phyloP scores from a whole-genome alignment of 257 asterid genomes.

The Ligustrum vulgare region DNA sequence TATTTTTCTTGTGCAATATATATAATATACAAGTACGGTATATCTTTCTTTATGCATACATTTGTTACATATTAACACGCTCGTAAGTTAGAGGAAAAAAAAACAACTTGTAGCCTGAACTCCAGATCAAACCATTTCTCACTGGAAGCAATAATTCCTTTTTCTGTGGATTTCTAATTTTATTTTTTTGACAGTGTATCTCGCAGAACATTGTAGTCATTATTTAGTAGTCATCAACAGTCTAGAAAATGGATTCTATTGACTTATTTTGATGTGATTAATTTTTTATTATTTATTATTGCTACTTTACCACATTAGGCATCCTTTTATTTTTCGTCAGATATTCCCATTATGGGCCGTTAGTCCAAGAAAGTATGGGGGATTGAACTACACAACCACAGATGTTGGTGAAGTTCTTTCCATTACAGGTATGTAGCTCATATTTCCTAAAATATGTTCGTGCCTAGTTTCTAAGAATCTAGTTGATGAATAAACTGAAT shows the following conservation, averaged over 20 bases:
- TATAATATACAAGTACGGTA: not conserved
- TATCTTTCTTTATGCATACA: not conserved
- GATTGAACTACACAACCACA: conserved; percentile 60
- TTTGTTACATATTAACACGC: not conserved
- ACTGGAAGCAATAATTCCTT: not conserved
- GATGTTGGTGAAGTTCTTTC: conserved; percentile 80
- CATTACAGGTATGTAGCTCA: conserved; percentile 55
- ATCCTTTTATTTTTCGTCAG: conserved; percentile 28
- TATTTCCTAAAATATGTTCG: not conserved
- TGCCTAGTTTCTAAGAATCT: not conserved
- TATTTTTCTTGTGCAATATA: conserved; percentile 6
- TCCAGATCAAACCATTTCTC: conserved; percentile 5
- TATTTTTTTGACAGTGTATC: not conserved
- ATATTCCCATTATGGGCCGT: conserved; percentile 93
- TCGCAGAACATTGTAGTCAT: not conserved
- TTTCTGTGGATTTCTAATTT: not conserved
- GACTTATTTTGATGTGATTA: not conserved
- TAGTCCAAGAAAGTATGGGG: conserved; percentile 71
- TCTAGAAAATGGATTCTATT: not conserved
- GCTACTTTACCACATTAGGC: not conserved
- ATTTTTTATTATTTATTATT: not conserved
- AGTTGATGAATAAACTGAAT: not conserved
- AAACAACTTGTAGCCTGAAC: not conserved
- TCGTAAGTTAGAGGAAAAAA: not conserved
- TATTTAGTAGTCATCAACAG: not conserved